Base-by-base conservation (phyloP, 1,139 yeast species). In the Citeromyces siamensis region DNA sequence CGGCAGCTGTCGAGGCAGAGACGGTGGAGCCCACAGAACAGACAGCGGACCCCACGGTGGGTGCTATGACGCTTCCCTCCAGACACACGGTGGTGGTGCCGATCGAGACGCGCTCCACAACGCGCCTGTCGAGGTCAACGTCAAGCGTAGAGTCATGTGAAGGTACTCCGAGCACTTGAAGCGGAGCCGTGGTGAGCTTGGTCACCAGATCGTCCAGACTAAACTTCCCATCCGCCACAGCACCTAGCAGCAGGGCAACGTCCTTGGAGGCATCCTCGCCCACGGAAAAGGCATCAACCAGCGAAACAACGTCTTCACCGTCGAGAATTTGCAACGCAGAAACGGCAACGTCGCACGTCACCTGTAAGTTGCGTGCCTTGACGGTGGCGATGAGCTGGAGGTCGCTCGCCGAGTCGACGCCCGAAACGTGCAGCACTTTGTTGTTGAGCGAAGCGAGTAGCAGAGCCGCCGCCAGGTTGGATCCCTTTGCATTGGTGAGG, bases 331-430 rank as follows among this genome's bases (percentile, higher is more conserved):
- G 86, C 55, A 88, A 67, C 4, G 94, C 66, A 55, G 76, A 79
- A 37, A 90, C 77, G 19, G 90, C 67, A 44, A 84, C 94, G 59
- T 90, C 98, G 60, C 94, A 84, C 32, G 97, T 85, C 33, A 90
- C 95, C 46, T 70, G 70, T 50, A 84, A 66, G 34, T 78, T 75
- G 66, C 82, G 83, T 42, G 71, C 80, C 64, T 86, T 88, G 40
- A 95, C 85, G 74, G 90, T 77, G 53, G 71, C 69, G 51, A 90
- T 83, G 55, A 90, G 68, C 45, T 81, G 76, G 54, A 90, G 69
- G 56, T 90, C 98, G 48, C 82, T 86, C 55, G 71, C 74, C 41
- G 81, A 70, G 37, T 83, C 74, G 39, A 90, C 90, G 47, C 83
- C 86, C 41, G 95, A 84, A 47, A 90, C 77, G 59, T 90, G 98